Percentiles rank a stretch among this genome's conserved stretches.
Conservation (phyloP, 495 filamentous ascomycete genomes). For the Thermochaetoides thermophila region DNA sequence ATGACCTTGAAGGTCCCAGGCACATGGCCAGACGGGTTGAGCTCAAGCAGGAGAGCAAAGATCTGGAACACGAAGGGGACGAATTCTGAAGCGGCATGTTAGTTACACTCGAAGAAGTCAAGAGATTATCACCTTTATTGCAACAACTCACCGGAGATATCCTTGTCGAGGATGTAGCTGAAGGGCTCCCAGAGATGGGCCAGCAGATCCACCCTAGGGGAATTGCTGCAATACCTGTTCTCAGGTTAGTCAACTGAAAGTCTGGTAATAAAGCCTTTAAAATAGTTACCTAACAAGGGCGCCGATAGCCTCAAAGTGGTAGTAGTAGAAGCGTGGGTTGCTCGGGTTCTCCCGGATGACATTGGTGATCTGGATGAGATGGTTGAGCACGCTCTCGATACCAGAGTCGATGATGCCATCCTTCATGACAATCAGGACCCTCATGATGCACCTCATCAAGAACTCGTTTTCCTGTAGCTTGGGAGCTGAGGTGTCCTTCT, state of each 20-base stretch:
- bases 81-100: constrained; percentile 51
- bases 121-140: neutral
- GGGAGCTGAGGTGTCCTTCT: constrained; percentile 61
- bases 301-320: constrained; percentile 90
- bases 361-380: constrained; percentile 72
- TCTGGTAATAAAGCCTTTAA: too few relatives aligned
- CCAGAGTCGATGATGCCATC: constrained; percentile 54
- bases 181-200: constrained; percentile 64
- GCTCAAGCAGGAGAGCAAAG: constrained; percentile 74
- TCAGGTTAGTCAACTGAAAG: constrained; percentile 7
- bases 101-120: constrained; percentile 8
- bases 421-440: constrained; percentile 81
- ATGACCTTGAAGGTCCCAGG: constrained; percentile 64
- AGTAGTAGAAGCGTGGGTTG: constrained; percentile 97
- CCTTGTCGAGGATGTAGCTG: constrained; percentile 54
- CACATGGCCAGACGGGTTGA: constrained; percentile 56
- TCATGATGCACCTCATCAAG: constrained; percentile 95
- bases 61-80: constrained; percentile 94
- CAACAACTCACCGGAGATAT: constrained; percentile 51
- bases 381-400: constrained; percentile 55
- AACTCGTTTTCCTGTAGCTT: constrained; percentile 99
- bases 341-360: constrained; percentile 86
- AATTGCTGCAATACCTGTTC: constrained; percentile 50
- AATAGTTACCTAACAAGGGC: constrained; percentile 79
- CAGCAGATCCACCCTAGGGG: constrained; percentile 59